Percentiles rank a stretch among this genome's conserved stretches.
These are phyloP conservation scores for Rhododendron ferrugineum DNA, from an alignment of 148 eudicot genomes.

Conservation along the genomic window DNA sequence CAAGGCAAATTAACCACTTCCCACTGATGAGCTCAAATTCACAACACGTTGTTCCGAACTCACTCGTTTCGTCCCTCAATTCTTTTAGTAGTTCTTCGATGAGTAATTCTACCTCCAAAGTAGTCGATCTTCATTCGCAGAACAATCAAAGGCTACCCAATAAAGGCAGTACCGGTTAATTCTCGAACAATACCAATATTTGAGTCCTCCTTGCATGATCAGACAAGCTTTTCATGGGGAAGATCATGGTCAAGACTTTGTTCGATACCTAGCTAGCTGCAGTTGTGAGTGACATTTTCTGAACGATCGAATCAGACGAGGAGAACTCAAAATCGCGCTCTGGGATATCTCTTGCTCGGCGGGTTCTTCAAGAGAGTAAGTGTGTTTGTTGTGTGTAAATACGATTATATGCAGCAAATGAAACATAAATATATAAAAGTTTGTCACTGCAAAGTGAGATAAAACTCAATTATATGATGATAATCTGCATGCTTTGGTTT, in stretches of 20 bases:
- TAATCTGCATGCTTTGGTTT: neutral
- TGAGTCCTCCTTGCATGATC: neutral
- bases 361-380: conserved; percentile 4
- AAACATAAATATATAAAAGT: neutral
- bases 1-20: conserved; percentile 32
- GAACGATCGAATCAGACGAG: neutral
- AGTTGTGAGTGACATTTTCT: neutral
- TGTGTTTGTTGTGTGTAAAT: neutral
- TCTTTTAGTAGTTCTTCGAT: conserved; percentile 16
- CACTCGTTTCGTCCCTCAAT: conserved; percentile 11
- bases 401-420: neutral
- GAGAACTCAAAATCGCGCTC: neutral
- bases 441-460: neutral
- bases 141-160: conserved; percentile 8
- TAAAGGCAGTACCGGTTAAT: neutral
- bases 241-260: no score
- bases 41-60: neutral
- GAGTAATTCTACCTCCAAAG: conserved; percentile 23
- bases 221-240: neutral
- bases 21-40: conserved; percentile 23
- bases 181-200: neutral
- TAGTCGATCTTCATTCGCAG: conserved; percentile 14
- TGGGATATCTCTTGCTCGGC: neutral
- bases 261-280: neutral
- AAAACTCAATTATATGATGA: neutral